Conservation (phyloP, 2,329 filamentous ascomycete species). For the Fusarium citri region DNA sequence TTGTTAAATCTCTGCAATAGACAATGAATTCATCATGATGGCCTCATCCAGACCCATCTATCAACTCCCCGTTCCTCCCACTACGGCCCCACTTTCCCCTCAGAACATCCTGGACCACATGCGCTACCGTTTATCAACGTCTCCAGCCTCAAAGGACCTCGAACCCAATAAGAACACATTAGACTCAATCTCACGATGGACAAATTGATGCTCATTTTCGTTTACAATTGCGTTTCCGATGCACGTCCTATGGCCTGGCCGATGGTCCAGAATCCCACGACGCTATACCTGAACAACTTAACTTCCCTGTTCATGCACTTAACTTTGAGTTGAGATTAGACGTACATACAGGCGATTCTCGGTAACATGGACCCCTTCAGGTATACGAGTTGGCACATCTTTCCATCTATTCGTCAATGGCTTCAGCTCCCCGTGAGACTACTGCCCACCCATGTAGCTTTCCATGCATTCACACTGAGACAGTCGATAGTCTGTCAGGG, state of each 20-base stretch:
- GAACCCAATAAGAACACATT: not conserved
- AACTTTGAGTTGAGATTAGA: not conserved
- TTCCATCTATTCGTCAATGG: constrained; percentile 10
- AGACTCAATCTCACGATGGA: not conserved
- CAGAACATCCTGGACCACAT: not conserved
- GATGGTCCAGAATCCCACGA: not conserved
- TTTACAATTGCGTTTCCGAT: not conserved
- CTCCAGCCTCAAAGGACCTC: not conserved
- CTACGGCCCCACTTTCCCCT: constrained; percentile 26
- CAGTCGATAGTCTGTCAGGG: constrained; percentile 16
- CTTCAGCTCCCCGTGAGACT: not conserved
- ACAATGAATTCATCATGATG: constrained; percentile 12
- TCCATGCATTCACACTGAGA: constrained; percentile 6
- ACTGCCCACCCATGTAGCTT: constrained; percentile 5
- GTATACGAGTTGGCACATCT: not conserved
- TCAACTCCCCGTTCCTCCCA: constrained; percentile 31
- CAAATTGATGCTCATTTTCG: not conserved
- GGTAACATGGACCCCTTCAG: not conserved
- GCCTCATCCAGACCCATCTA: constrained; percentile 24
- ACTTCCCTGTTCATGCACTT: constrained; percentile 1
- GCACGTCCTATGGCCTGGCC: constrained; percentile 12
- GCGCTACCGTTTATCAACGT: constrained; percentile 18
- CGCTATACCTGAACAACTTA: not conserved
- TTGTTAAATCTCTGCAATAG: not conserved
- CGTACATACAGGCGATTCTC: not conserved